These are phyloP conservation scores for Hypomontagnella submonticulosa DNA, from an alignment of 495 filamentous ascomycete species.

Conservation along the genomic window DNA sequence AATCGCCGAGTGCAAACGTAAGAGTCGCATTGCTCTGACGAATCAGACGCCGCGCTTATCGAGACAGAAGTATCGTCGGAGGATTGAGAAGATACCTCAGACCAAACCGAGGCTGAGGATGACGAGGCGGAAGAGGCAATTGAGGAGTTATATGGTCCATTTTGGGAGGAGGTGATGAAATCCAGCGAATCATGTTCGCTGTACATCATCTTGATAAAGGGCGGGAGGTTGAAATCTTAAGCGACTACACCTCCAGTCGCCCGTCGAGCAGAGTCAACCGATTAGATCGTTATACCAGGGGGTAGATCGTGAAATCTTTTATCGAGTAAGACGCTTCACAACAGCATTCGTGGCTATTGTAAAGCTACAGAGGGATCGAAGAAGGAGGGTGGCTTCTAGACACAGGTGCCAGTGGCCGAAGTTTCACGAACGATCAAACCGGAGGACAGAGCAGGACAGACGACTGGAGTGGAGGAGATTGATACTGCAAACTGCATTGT, in stretches of 20 bases:
- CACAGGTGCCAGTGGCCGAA: constrained; percentile 52
- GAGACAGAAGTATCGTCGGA: constrained; percentile 63
- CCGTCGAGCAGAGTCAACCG: constrained; percentile 63
- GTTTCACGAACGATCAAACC: constrained; percentile 65
- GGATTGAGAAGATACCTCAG: constrained; percentile 72
- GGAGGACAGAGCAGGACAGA: constrained; percentile 65
- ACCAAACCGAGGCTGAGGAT: constrained; percentile 82
- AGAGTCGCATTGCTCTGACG: constrained; percentile 55
- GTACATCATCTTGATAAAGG: constrained; percentile 64
- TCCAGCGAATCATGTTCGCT: constrained; percentile 58
- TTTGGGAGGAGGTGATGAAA: constrained; percentile 55
- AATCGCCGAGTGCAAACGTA: constrained; percentile 39
- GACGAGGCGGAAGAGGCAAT: constrained; percentile 77
- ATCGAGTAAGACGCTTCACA: constrained; percentile 54
- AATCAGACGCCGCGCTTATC: constrained; percentile 57
- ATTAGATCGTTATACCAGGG: constrained; percentile 57
- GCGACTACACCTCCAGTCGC: constrained; percentile 63
- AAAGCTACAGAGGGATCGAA: constrained; percentile 54
- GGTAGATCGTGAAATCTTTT: constrained; percentile 54
- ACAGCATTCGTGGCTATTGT: constrained; percentile 44
- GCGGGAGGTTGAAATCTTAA: constrained; percentile 40
- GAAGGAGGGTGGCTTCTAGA: constrained; percentile 58
- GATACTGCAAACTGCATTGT: constrained; percentile 64
- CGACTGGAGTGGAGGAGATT: constrained; percentile 63
- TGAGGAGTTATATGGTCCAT: constrained; percentile 73